Base-by-base conservation (phyloP, 2,329 filamentous ascomycete genomes). In the Alternaria sp. region DNA sequence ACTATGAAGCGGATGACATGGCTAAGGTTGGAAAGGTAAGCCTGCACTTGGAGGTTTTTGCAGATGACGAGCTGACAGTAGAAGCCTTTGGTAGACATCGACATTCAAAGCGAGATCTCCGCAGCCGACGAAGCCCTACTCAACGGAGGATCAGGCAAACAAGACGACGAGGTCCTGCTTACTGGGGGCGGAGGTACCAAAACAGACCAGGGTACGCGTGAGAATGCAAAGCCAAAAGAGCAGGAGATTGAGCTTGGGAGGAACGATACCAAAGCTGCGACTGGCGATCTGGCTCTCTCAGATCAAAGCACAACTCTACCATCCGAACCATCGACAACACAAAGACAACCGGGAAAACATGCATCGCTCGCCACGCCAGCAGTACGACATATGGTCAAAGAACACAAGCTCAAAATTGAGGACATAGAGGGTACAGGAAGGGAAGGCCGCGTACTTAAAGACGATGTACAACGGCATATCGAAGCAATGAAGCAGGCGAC, bases 1-100 rank as follows among this genome's bases (percentile, higher is more conserved):
- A 98, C 81, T 98, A 97, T 79, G 93, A 97, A 65, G 90, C 93
- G 32, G 95, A 97, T 67, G 95, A 98, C 70, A 97, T 97, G 87
- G 94, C 94, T 53, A 93, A 92, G 75, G 96, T 97, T 27, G 95
- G 95, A 68, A 94, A 84, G 79, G 85, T 86, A 77, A 32, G 66
- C 9, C 10, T 40, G 18, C 10, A 50, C 4, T 14, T 52, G 30
- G 27, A 3, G 7, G 7, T 16, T 4, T 44, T 7, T 8, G 28
- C 32, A 32, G 18, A 55, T 27, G 36, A 11, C 14, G 22, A 27
- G 52, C 73, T 78, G 54, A 74, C 48, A 30, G 34, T 22, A 25
- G 22, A 61, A 95, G 87, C 91, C 94, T 14, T 89, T 97, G 74
- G 91, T 97, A 66, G 94, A 98, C 75, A 97, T 98, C 64, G 94